A percentile compares a stretch with the other conserved stretches of the same genome.
Evolutionary conservation across 257 asterid genomes (phyloP).

Genomic region (Penstemon newberryi): DNA sequence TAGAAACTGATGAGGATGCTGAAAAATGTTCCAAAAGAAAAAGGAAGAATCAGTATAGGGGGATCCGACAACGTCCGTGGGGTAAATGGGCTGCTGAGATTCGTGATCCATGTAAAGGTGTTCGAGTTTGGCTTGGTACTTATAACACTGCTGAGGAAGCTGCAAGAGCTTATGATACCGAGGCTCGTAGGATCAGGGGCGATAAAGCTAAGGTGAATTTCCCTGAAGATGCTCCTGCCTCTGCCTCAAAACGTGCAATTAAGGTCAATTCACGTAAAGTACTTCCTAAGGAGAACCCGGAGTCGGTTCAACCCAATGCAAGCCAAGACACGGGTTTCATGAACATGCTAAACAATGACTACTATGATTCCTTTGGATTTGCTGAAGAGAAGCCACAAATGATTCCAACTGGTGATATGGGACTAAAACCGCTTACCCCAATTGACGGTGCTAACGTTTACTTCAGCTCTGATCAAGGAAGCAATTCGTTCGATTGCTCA

Average conservation of each 20-base stretch:
- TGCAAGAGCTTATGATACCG: conserved; percentile 91
- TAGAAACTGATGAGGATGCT: conserved; percentile 55
- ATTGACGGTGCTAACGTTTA: conserved; percentile 44
- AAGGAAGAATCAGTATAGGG: conserved; percentile 95
- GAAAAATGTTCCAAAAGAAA: conserved; percentile 76
- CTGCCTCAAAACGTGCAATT: conserved; percentile 45
- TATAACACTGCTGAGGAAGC: conserved; percentile 98
- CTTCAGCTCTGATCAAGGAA: conserved; percentile 80
- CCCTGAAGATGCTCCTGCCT: conserved; percentile 55
- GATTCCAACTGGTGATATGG: conserved; percentile 42
- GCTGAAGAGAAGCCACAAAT: conserved; percentile 70
- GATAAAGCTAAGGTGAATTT: conserved; percentile 92
- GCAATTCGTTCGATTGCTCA: conserved; percentile 78
- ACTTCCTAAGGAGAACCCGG: conserved; percentile 36
- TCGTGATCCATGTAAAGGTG: conserved; percentile 96
- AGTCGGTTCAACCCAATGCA: conserved; percentile 30
- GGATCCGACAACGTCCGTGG: conserved; percentile 99
- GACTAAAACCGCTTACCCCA: conserved; percentile 42
- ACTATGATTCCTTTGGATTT: conserved; percentile 39
- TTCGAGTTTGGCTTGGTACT: conserved; percentile 98
- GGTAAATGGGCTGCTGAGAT: conserved; percentile 99
- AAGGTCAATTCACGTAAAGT: conserved; percentile 38
- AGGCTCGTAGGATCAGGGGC: conserved; percentile 93
- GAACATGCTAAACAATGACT: conserved; percentile 34
- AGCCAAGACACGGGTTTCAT: conserved; percentile 30